Conservation (phyloP, 768 basidiomycete species). For the Suillus subluteus region DNA sequence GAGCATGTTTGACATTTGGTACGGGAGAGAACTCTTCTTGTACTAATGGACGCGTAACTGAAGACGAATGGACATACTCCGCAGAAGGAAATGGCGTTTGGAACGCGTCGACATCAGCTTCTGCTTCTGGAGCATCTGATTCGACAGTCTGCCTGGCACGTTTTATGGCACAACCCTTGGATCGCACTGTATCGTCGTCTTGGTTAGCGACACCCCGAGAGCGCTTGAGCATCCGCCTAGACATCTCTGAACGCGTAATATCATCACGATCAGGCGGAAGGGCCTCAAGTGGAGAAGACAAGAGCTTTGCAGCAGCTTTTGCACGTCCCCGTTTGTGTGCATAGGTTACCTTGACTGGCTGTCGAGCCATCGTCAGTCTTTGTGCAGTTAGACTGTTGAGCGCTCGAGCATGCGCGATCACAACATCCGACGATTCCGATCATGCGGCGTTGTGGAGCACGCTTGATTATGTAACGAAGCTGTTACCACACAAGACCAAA, state of each 20-base stretch:
- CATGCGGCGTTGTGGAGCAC: conserved; percentile 5
- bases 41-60: conserved; percentile 22
- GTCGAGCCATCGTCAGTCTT: conserved; percentile 13
- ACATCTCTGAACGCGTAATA: conserved; percentile 44
- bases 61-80: conserved; percentile 26
- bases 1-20: conserved; percentile 37
- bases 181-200: conserved; percentile 18
- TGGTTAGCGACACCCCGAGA: conserved; percentile 38
- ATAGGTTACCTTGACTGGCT: conserved; percentile 30
- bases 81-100: conserved; percentile 32
- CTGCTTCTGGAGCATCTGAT: conserved; percentile 7
- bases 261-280: conserved; percentile 33
- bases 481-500: conserved; percentile 18
- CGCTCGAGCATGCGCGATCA: neutral
- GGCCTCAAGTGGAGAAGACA: conserved; percentile 33
- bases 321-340: conserved; percentile 36
- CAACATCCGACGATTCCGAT: neutral
- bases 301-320: conserved; percentile 14
- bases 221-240: conserved; percentile 50
- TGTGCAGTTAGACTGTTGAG: neutral
- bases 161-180: conserved; percentile 36
- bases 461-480: conserved; percentile 24
- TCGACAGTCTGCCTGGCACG: conserved; percentile 32
- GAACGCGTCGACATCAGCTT: conserved; percentile 24
- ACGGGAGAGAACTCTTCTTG: conserved; percentile 48